Base-by-base conservation (phyloP, 805 yeast species). In the Kluyveromyces aestuarii region DNA sequence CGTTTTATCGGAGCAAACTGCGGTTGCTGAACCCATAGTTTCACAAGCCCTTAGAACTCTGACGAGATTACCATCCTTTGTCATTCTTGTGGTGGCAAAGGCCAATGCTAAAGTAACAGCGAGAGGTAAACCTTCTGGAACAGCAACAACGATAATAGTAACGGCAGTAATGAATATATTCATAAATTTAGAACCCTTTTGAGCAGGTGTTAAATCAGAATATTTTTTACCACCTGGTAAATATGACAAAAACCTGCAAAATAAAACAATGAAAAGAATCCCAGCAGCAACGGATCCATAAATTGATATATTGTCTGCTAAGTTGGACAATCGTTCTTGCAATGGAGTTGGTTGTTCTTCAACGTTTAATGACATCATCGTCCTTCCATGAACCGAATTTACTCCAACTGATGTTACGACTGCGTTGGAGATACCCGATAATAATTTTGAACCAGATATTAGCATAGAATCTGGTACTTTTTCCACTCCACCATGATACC, bases 21-120 rank as follows among this genome's bases (percentile, higher is more conserved):
- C 93, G 13, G 98, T 93, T 1, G 97, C 99, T 43, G 96, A 88
- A 40, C 99, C 99, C 98, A 93, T 91, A 16, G 96, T 93, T 68
- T 93, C 99, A 75, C 99, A 93, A 42, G 95, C 83, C 60, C 82
- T 83, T 55, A 93, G 73, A 9, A 88, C 95, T 58, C 99, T 81
- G n/a, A 93, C 99, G 59, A 93, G 73, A 64, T 91, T 91, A 54
- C 95, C 95, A 65, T 93, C 96, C 64, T 86, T 85, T 18, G 96
- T 89, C 99, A 93, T 93, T 68, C 98, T 79, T 9, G 96, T 90
- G 2, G 99, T 93, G 2, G 99, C 99, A 72, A 93, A 93, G 0
- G 99, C 99, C 55, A 93, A 73, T 0, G 99, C 96, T 43, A 93
- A 74, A 1, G 99, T 93, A 16, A 93, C 99, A 2, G 99, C 99